Base-by-base conservation (phyloP, 306 rosid genomes). In the Vachellia collinsii region DNA sequence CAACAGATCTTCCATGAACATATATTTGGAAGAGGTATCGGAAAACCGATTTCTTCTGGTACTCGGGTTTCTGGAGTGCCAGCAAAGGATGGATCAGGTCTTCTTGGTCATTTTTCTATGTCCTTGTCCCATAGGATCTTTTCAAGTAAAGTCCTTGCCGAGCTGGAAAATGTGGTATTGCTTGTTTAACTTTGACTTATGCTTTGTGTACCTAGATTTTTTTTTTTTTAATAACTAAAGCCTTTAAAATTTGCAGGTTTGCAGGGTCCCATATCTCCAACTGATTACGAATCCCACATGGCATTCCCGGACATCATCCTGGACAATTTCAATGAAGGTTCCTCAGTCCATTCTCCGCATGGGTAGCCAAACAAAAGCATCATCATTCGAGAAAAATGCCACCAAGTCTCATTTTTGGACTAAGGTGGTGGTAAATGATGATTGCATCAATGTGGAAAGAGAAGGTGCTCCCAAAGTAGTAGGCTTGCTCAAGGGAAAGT, bases 221-320 rank as follows among this genome's bases (percentile, higher is more conserved):
- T 83, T 76, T 74, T 81, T n/a, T 0, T 19, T 53, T 53, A 6
- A 19, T 6, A 63, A 76, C 34, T 50, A 8, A 80, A 46, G 19
- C 12, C 42, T 71, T 75, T 71, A 67, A 62, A 65, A 44, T 79
- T 77, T 83, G 69, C 84, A 95, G 99, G 93, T 89, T 72, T 87
- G 85, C 83, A 91, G 87, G 61, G 93, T 90, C 75, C 96, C 94
- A 48, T 93, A 87, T 91, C 89, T 91, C 72, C 91, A 90, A 83
- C 69, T 93, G 80, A 81, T 84, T 79, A 90, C 97, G 70, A 90
- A 95, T 80, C 96, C 94, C 53, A 90, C 99, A 3, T 90, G 99
- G 99, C 88, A 91, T 85, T 95, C 94, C 82, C 91, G 97, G 25
- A 83, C 88, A 20, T 95, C 98, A 10, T 91, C 98, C 11, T 95